Percentiles rank a stretch among this genome's conserved stretches.
These are phyloP conservation scores for sorghum (Sorghum bicolor) DNA, from an alignment of 176 grass and related monocot species.

Conservation along the genomic window Sorghum_bicolor_NCBIv3 NC_012870.2:78281001-78281500, in stretches of 20 bases:
- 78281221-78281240: not conserved
- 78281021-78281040: too few species aligned
- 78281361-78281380: not conserved
- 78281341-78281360: not conserved
- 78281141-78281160: not conserved
- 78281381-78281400: not conserved
- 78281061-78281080: too few species aligned
- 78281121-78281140: too few species aligned
- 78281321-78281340: fast-evolving
- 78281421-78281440: not conserved
- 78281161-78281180: not conserved
- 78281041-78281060: too few species aligned
- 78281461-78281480: too few species aligned
- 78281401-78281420: not conserved
- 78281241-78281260: too few species aligned
- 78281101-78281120: too few species aligned
- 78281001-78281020: too few species aligned
- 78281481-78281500: too few species aligned
- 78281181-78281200: not conserved
- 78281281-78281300: too few species aligned
- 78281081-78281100: too few species aligned
- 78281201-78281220: not conserved
- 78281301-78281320: not conserved
- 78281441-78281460: not conserved
- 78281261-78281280: too few species aligned